Conservation (phyloP, 495 filamentous ascomycete species). For the Neurospora pannonica region DNA sequence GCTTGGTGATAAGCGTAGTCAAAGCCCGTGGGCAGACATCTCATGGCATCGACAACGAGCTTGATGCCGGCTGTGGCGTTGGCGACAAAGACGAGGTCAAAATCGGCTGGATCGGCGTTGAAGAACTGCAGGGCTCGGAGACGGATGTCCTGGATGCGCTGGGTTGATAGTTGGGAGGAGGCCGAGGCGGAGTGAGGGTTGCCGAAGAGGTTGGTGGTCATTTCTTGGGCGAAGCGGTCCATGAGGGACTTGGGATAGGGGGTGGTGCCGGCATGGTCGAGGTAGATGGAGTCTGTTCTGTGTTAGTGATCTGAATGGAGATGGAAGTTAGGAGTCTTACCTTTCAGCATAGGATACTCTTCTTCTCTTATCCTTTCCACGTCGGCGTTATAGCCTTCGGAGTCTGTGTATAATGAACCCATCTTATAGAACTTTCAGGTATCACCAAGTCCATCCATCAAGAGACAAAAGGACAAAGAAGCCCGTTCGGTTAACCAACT, state of each 20-base stretch:
- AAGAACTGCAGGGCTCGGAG: conserved; percentile 67
- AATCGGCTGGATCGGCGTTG: conserved; percentile 71
- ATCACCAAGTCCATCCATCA: neutral
- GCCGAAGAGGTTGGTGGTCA: conserved; percentile 72
- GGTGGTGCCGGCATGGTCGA: conserved; percentile 90
- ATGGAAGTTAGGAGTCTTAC: conserved; percentile 33
- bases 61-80: conserved; percentile 92
- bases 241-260: conserved; percentile 73
- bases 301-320: conserved; percentile 9
- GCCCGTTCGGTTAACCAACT: neutral
- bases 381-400: conserved; percentile 47
- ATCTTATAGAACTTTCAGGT: neutral
- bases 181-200: conserved; percentile 85
- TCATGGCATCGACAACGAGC: conserved; percentile 66
- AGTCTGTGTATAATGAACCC: neutral
- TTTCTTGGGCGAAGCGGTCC: conserved; percentile 62
- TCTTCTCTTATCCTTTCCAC: conserved; percentile 58
- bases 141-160: conserved; percentile 66
- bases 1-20: conserved; percentile 78
- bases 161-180: conserved; percentile 68
- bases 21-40: conserved; percentile 56
- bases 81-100: conserved; percentile 84
- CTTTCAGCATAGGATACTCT: conserved; percentile 81
- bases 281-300: conserved; percentile 59
- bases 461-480: neutral